Conservation (phyloP, 495 filamentous ascomycete genomes). For the Xylaria scruposa region DNA sequence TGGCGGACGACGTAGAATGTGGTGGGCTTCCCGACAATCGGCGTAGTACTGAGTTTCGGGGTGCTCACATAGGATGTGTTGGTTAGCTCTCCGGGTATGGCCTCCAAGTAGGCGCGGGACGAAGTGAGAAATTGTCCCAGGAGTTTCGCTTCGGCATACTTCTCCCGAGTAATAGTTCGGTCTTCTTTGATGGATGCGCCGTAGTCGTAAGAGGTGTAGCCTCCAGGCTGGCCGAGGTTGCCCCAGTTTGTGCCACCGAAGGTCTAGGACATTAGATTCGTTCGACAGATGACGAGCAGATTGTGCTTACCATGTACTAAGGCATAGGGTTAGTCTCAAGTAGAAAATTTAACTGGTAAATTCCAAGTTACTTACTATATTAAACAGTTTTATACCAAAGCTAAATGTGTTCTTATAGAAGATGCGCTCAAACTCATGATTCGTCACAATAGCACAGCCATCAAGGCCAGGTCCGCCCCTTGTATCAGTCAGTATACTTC, state of each 20-base stretch:
- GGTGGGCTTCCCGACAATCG: slow-evolving; percentile 51
- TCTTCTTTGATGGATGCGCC: slow-evolving; percentile 71
- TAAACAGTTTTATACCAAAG: slow-evolving; percentile 50
- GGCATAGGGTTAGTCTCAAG: neutral
- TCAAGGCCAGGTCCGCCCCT: slow-evolving; percentile 76
- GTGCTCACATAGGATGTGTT: slow-evolving; percentile 53
- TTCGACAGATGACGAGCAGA: neutral
- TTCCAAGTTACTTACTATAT: slow-evolving; percentile 47
- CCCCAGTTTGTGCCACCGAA: slow-evolving; percentile 88
- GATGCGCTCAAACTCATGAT: slow-evolving; percentile 75
- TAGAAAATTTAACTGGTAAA: neutral
- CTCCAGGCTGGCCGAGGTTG: slow-evolving; percentile 74
- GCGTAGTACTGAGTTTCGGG: slow-evolving; percentile 64
- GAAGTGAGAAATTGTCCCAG: slow-evolving; percentile 74
- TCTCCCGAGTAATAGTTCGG: slow-evolving; percentile 68
- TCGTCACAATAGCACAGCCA: slow-evolving; percentile 67
- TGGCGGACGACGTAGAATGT: slow-evolving; percentile 74
- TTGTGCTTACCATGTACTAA: slow-evolving; percentile 19
- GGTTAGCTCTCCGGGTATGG: slow-evolving; percentile 51
- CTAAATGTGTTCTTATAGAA: slow-evolving; percentile 82
- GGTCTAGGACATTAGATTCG: slow-evolving; percentile 40
- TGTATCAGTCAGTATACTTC: neutral
- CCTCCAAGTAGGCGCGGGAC: slow-evolving; percentile 69
- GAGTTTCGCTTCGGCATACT: slow-evolving; percentile 81
- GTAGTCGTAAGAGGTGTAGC: slow-evolving; percentile 80